Conservation (phyloP, 805 yeast genomes). For the Zygosaccharomyces rouxii region DNA sequence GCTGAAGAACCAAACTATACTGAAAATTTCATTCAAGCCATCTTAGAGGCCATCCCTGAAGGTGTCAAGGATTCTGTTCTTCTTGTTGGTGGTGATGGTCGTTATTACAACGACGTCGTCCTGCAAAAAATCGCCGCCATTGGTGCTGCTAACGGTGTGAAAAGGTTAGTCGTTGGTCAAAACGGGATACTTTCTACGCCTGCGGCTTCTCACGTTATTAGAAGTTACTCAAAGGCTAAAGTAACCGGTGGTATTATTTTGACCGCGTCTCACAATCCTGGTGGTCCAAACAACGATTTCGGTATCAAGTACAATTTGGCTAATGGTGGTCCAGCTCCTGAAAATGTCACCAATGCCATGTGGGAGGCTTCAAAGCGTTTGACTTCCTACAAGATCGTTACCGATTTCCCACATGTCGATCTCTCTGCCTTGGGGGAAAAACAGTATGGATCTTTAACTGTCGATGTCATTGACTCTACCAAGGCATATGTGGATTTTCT, state of each 20-base stretch:
- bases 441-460: slow-evolving; percentile 54
- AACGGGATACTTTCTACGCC: slow-evolving; percentile 90
- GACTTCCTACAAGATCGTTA: slow-evolving; percentile 53
- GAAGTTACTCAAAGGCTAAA: slow-evolving; percentile 47
- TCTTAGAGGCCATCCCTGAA: slow-evolving; percentile 83
- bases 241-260: slow-evolving; percentile 93
- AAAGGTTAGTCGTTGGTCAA: slow-evolving; percentile 80
- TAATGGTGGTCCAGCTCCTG: slow-evolving; percentile 99
- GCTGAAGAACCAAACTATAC: slow-evolving; percentile 69
- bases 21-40: slow-evolving; percentile 89
- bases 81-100: slow-evolving; percentile 96
- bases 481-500: slow-evolving; percentile 71
- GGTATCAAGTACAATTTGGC: slow-evolving; percentile 94
- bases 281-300: slow-evolving; percentile 87
- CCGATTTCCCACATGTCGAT: slow-evolving; percentile 61
- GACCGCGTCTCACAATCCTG: slow-evolving; percentile 97
- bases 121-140: slow-evolving; percentile 77
- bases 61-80: slow-evolving; percentile 69
- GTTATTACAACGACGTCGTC: slow-evolving; percentile 80
- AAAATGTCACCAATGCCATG: slow-evolving; percentile 82
- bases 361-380: slow-evolving; percentile 63
- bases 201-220: slow-evolving; percentile 90
- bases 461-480: slow-evolving; percentile 82
- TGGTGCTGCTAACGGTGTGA: slow-evolving; percentile 88
- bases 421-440: slow-evolving; percentile 51